A percentile compares a stretch with the other conserved stretches of the same genome.
Evolutionary conservation across 331 rosid species (phyloP).

Genomic region (Erythrophleum ivorense): DNA sequence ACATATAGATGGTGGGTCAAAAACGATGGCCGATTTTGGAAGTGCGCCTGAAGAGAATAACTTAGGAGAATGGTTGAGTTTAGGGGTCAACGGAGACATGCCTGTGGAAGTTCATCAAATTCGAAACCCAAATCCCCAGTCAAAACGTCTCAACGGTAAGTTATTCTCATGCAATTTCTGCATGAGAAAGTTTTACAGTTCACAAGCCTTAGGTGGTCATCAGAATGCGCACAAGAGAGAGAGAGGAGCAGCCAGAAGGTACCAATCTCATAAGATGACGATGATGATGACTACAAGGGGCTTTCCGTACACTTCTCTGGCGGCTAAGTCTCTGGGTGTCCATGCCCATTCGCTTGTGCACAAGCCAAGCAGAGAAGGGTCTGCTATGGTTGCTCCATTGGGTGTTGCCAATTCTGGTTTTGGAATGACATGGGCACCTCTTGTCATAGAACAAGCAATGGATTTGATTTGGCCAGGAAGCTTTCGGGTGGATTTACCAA

Average conservation of each 20-base stretch:
- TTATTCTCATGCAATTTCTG: slow-evolving; percentile 78
- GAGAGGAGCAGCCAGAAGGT: slow-evolving; percentile 75
- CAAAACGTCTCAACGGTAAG: slow-evolving; percentile 52
- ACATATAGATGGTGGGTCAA: slow-evolving; percentile 9
- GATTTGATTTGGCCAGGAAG: slow-evolving; percentile 75
- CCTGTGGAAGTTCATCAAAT: not conserved
- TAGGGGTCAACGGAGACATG: slow-evolving; percentile 50
- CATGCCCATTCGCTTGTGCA: slow-evolving; percentile 69
- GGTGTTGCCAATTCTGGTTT: slow-evolving; percentile 36
- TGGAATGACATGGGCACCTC: slow-evolving; percentile 54
- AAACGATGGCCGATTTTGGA: slow-evolving; percentile 9
- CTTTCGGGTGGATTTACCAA: slow-evolving; percentile 52
- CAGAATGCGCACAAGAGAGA: slow-evolving; percentile 91
- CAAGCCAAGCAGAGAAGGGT: slow-evolving; percentile 49
- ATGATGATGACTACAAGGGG: slow-evolving; percentile 50
- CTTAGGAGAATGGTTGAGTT: slow-evolving; percentile 69
- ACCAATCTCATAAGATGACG: slow-evolving; percentile 51
- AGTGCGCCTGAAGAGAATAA: slow-evolving; percentile 36
- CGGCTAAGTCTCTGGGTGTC: slow-evolving; percentile 54
- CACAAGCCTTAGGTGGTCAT: slow-evolving; percentile 92
- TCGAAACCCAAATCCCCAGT: slow-evolving; percentile 23
- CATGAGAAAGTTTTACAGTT: slow-evolving; percentile 75
- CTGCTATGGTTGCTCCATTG: slow-evolving; percentile 49
- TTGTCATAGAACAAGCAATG: slow-evolving; percentile 52
- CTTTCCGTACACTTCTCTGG: slow-evolving; percentile 38